A percentile compares a stretch with the other conserved stretches of the same genome.
Conservation (phyloP, 1,284 basidiomycete genomes). For the Athelia sp. region DNA sequence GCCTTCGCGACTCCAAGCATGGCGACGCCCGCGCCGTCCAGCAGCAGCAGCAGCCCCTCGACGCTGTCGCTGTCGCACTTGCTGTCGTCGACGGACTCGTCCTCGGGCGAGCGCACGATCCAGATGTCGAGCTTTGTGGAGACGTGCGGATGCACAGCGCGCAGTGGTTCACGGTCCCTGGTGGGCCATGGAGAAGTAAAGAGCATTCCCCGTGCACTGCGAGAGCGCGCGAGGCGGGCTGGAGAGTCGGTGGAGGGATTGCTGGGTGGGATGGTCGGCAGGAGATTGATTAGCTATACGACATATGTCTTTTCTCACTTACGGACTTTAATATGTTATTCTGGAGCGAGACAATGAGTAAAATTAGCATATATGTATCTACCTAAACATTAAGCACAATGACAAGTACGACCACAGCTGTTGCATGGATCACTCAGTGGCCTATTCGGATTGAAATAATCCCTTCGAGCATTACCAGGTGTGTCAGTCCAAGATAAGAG, state of each 20-base stretch:
- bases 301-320: no score
- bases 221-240: no score
- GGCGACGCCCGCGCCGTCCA: neutral
- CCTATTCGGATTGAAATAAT: constrained; percentile 25
- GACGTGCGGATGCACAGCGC: no score
- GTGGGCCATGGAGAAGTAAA: no score
- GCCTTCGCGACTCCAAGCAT: neutral
- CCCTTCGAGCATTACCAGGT: constrained; percentile 19
- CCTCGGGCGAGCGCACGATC: constrained; percentile 46
- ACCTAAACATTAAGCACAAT: constrained; percentile 14
- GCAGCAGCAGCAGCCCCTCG: constrained; percentile 27
- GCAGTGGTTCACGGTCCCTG: no score
- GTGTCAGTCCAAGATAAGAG: constrained; percentile 30
- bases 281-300: no score
- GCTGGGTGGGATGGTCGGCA: no score
- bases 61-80: constrained; percentile 52
- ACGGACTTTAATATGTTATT: no score
- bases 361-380: neutral
- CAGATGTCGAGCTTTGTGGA: no score
- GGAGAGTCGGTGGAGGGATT: no score
- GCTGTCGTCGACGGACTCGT: constrained; percentile 50
- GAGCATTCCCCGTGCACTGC: no score
- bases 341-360: no score
- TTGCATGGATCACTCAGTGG: constrained; percentile 17
- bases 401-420: constrained; percentile 25